Evolutionary conservation across 2,329 filamentous ascomycete genomes (phyloP).

Genomic region (Alternaria consortialis): DNA sequence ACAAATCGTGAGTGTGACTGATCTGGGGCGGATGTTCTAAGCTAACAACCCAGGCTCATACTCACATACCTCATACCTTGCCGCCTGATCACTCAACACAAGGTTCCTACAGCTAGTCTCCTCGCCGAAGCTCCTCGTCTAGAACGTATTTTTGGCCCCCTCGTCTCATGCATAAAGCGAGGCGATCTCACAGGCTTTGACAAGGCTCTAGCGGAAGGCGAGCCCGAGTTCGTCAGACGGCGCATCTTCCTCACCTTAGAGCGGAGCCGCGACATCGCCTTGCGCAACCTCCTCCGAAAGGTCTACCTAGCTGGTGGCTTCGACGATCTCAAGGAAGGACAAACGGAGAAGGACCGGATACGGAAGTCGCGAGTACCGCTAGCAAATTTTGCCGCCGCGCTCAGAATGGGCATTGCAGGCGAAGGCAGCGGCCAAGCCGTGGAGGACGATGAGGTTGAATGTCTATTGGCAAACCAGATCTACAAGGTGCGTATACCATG

Average conservation of each 20-base stretch:
- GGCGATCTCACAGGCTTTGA: conserved; percentile 89
- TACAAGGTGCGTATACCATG: conserved; percentile 77
- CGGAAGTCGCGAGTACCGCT: conserved; percentile 80
- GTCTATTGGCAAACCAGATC: conserved; percentile 92
- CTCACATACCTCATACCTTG: conserved; percentile 95
- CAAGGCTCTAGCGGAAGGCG: conserved; percentile 77
- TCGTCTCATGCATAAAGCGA: conserved; percentile 79
- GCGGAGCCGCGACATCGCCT: conserved; percentile 85
- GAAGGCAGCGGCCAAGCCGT: conserved; percentile 65
- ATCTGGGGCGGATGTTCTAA: conserved; percentile 40
- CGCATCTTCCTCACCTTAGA: conserved; percentile 96
- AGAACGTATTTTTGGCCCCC: conserved; percentile 78
- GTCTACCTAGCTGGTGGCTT: conserved; percentile 88
- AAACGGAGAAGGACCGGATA: conserved; percentile 68
- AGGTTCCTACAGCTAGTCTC: conserved; percentile 76
- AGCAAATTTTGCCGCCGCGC: conserved; percentile 83
- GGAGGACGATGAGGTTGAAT: conserved; percentile 94
- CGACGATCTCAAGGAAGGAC: conserved; percentile 74
- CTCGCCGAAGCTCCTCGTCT: conserved; percentile 79
- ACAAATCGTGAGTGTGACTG: conserved; percentile 72
- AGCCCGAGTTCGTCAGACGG: conserved; percentile 91
- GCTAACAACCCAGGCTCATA: conserved; percentile 70
- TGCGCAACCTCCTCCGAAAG: conserved; percentile 91
- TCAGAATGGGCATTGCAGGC: conserved; percentile 73
- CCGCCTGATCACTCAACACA: conserved; percentile 85